These are phyloP conservation scores for Pterocarpus macrocarpus DNA, from an alignment of 306 rosid genomes.

Conservation along the genomic window DNA sequence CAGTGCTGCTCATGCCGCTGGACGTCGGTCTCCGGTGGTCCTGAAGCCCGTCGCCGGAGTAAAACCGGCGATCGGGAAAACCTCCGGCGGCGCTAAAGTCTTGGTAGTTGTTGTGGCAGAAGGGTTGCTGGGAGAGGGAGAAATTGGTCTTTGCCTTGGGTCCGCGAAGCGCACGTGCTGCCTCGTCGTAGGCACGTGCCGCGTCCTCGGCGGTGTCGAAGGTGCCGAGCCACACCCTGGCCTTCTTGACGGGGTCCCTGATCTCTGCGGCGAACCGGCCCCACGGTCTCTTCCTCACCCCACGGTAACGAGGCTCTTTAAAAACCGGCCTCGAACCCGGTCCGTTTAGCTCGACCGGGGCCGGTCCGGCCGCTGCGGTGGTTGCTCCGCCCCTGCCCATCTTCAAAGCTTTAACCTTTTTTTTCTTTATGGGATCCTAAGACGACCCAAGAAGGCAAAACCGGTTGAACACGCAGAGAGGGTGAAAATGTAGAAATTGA, in stretches of 20 bases:
- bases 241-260: conserved; percentile 92
- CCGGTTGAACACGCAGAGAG: no score
- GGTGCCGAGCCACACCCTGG: conserved; percentile 93
- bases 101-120: conserved; percentile 42
- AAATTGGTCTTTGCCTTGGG: conserved; percentile 89
- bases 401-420: no score
- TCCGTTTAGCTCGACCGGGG: no score
- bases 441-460: no score
- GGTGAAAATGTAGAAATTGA: no score
- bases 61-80: conserved; percentile 59
- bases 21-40: conserved; percentile 72
- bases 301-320: conserved; percentile 67
- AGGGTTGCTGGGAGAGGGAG: conserved; percentile 50
- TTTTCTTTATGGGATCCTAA: no score
- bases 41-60: conserved; percentile 44
- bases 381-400: no score
- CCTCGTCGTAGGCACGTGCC: conserved; percentile 89
- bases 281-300: conserved; percentile 93
- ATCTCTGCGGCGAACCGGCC: conserved; percentile 97
- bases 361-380: no score
- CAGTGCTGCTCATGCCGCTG: conserved; percentile 89
- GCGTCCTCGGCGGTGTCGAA: conserved; percentile 93
- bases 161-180: conserved; percentile 85
- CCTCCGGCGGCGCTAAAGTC: conserved; percentile 36
- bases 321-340: no score